Base-by-base conservation (phyloP, 2,329 filamentous ascomycete species). In the Paraphaeosphaeria sporulosa region DNA sequence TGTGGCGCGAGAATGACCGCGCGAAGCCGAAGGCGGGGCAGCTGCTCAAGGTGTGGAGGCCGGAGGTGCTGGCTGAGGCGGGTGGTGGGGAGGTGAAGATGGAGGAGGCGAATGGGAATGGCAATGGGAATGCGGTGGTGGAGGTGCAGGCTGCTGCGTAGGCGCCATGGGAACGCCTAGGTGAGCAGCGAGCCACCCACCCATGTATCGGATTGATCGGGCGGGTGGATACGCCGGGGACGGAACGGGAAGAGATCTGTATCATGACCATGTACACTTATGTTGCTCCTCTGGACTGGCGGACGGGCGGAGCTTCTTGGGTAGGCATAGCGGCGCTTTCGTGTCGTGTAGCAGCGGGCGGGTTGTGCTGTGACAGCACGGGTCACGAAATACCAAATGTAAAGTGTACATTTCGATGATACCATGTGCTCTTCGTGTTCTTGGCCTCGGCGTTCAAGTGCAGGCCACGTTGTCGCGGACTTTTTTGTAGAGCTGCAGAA, bases 11-110 rank as follows among this genome's bases (percentile, higher is more conserved):
- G 71, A 82, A 83, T 56, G 78, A 80, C 15, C 76, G 82, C 53
- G 81, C 81, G 10, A 81, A 77, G 60, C 79, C 80, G 2, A 77
- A 80, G 12, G 82, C 84, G 5, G 80, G 79, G 55, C 87, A 87
- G 69, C 73, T 88, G 53, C 77, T 89, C 12, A 74, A 73, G 10
- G 85, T 81, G 66, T 88, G 84, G 84, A 79, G 84, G 57, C 86
- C 87, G 0, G 78, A 82, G 30, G 78, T 81, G 3, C 60, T 84
- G 27, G 68, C 78, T 1, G 64, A 68, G 19, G 67, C 67, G 25
- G 60, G 46, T 15, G 56, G 57, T 4, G 57, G 34, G 1, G 59
- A 57, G 4, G 54, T 75, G 30, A 75, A 73, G 57, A 57, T 32
- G 1, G 73, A 75, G 50, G 63, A 53, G 10, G 21, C 36, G 15